Evolutionary conservation across 1,139 yeast species (phyloP).

Genomic region (Yamadazyma triangularis): DNA sequence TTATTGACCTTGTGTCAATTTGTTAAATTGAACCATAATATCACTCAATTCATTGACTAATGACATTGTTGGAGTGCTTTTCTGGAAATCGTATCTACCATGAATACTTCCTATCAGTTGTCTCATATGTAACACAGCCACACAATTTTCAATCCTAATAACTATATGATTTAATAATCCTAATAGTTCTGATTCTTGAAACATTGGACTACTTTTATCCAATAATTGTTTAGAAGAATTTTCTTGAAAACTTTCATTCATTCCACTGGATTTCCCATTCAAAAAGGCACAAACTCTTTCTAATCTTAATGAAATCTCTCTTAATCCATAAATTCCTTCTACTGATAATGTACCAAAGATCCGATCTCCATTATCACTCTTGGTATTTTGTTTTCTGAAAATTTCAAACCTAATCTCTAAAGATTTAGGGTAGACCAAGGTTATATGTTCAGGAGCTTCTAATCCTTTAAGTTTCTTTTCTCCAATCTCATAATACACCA

Average conservation of each 20-base stretch:
- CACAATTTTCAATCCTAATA: constrained; percentile 59
- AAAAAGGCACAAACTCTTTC: constrained; percentile 44
- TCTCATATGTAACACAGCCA: constrained; percentile 30
- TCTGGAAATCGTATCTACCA: constrained; percentile 20
- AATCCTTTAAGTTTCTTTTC: constrained; percentile 89
- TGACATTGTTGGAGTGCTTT: constrained; percentile 18
- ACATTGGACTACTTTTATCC: constrained; percentile 18
- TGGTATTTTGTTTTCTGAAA: constrained; percentile 25
- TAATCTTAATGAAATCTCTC: constrained; percentile 45
- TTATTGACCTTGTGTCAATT: too few relatives aligned
- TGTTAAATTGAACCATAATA: constrained; percentile 11
- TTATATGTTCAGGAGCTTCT: constrained; percentile 87
- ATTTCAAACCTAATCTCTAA: constrained; percentile 56
- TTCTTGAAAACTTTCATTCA: constrained; percentile 25
- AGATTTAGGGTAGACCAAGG: constrained; percentile 69
- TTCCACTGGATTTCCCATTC: constrained; percentile 28
- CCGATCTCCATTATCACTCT: constrained; percentile 15
- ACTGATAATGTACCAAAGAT: constrained; percentile 39
- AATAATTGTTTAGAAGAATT: constrained; percentile 23
- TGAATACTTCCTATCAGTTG: constrained; percentile 24
- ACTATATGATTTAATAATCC: constrained; percentile 58
- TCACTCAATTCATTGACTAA: constrained; percentile 24
- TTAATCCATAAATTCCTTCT: constrained; percentile 42
- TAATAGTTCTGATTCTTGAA: constrained; percentile 34
- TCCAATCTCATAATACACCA: constrained; percentile 68